Conservation (phyloP, 2,329 filamentous ascomycete genomes). For the Sclerotinia subarctica region DNA sequence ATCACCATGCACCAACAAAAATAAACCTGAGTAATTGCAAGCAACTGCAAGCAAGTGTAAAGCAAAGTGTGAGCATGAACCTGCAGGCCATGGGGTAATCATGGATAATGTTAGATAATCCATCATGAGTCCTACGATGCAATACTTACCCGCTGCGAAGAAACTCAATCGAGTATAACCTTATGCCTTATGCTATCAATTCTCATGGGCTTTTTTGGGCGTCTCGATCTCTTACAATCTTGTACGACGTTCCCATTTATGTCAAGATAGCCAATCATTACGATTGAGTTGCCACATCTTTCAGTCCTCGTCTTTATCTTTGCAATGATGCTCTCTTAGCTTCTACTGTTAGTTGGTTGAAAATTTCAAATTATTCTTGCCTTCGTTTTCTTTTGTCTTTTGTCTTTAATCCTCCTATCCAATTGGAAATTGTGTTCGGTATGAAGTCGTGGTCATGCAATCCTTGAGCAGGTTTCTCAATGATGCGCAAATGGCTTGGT, state of each 20-base stretch:
- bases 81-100: not conserved
- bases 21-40: not conserved
- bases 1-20: constrained; percentile 18
- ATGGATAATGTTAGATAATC: constrained; percentile 4
- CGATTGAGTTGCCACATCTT: constrained; percentile 14
- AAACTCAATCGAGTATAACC: not conserved
- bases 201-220: constrained; percentile 13
- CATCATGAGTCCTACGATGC: constrained; percentile 12
- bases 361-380: not conserved
- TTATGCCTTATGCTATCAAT: not conserved
- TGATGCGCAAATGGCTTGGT: constrained; percentile 36
- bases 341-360: not conserved
- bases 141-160: constrained; percentile 20
- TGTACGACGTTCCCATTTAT: constrained; percentile 10
- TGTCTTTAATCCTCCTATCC: not conserved
- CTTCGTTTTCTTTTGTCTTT: constrained; percentile 7
- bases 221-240: constrained; percentile 15
- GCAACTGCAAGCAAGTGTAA: not conserved
- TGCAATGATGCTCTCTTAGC: constrained; percentile 3
- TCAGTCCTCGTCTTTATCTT: not conserved
- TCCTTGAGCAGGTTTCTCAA: constrained; percentile 37
- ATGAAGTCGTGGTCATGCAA: constrained; percentile 36
- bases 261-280: constrained; percentile 14
- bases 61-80: constrained; percentile 1
- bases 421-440: constrained; percentile 25